Evolutionary conservation across 1,139 yeast species (phyloP).

Genomic region (Blastobotrys proliferans): DNA sequence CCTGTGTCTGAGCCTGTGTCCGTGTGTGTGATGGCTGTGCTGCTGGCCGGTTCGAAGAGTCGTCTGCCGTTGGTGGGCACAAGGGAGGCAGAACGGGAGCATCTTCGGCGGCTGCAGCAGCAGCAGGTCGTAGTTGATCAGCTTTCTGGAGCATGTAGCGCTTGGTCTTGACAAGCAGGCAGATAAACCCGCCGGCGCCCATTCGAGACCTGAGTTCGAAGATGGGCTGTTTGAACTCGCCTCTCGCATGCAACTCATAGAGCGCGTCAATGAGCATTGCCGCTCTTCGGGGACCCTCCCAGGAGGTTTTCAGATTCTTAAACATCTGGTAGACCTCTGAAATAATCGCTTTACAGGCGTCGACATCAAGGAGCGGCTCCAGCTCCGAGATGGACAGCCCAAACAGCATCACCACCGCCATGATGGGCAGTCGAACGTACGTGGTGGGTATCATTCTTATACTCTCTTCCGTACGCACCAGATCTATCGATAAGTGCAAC

Average conservation of each 20-base stretch:
- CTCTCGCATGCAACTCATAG: neutral
- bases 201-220: too few relatives aligned
- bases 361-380: slow-evolving; percentile 13
- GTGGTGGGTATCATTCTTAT: slow-evolving; percentile 13
- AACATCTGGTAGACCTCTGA: slow-evolving; percentile 16
- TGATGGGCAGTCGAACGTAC: slow-evolving; percentile 9
- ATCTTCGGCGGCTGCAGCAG: too few relatives aligned
- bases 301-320: neutral
- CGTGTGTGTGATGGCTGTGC: too few relatives aligned
- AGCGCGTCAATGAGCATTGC: neutral
- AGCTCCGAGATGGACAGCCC: slow-evolving; percentile 17
- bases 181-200: too few relatives aligned
- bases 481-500: slow-evolving; percentile 11
- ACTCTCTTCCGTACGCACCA: slow-evolving; percentile 4
- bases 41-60: too few relatives aligned
- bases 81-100: too few relatives aligned
- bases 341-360: slow-evolving; percentile 15
- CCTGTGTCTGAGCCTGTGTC: too few relatives aligned
- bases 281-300: neutral
- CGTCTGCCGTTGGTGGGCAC: too few relatives aligned
- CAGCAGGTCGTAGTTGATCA: too few relatives aligned
- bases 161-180: too few relatives aligned
- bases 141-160: too few relatives aligned
- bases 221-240: too few relatives aligned
- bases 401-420: slow-evolving; percentile 15